Evolutionary conservation across 441 rosid genomes (phyloP).

Genomic region (Populus hybrid): DNA sequence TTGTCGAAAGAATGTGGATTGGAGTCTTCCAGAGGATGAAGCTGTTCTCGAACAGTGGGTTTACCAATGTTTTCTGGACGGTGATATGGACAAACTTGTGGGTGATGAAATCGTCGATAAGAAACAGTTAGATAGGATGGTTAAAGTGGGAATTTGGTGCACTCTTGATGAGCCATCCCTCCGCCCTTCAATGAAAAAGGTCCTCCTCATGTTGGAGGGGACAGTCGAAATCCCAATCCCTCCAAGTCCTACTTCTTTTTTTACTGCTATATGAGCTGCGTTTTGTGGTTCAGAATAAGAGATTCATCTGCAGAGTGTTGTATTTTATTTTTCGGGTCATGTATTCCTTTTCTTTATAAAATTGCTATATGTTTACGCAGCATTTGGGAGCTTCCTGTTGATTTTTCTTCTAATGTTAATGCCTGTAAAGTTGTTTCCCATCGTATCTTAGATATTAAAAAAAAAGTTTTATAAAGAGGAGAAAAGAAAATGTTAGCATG

Average conservation of each 20-base stretch:
- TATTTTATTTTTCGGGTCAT: too few relatives aligned
- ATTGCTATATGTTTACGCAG: too few relatives aligned
- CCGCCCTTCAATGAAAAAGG: conserved; percentile 31
- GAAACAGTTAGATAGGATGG: conserved; percentile 17
- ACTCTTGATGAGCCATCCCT: conserved; percentile 26
- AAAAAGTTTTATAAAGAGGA: too few relatives aligned
- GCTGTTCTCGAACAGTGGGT: conserved; percentile 30
- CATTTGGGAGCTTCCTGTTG: too few relatives aligned
- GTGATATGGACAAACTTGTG: conserved; percentile 12
- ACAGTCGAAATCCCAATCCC: conserved; percentile 26
- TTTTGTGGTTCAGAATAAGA: neutral
- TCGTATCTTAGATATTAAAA: too few relatives aligned
- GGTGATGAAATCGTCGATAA: conserved; percentile 26
- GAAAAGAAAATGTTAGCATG: too few relatives aligned
- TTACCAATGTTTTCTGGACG: conserved; percentile 14
- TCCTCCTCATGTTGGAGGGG: conserved; percentile 34
- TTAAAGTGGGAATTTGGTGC: conserved; percentile 32
- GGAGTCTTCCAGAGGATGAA: conserved; percentile 10
- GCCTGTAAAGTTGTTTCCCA: too few relatives aligned
- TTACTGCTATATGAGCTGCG: conserved; percentile 6
- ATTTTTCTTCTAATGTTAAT: too few relatives aligned
- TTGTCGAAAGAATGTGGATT: conserved; percentile 22
- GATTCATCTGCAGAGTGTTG: too few relatives aligned
- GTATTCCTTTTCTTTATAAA: too few relatives aligned
- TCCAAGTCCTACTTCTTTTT: conserved; percentile 24